These are phyloP conservation scores for Kregervanrija delftensis DNA, from an alignment of 805 yeast genomes.

Conservation along the genomic window DNA sequence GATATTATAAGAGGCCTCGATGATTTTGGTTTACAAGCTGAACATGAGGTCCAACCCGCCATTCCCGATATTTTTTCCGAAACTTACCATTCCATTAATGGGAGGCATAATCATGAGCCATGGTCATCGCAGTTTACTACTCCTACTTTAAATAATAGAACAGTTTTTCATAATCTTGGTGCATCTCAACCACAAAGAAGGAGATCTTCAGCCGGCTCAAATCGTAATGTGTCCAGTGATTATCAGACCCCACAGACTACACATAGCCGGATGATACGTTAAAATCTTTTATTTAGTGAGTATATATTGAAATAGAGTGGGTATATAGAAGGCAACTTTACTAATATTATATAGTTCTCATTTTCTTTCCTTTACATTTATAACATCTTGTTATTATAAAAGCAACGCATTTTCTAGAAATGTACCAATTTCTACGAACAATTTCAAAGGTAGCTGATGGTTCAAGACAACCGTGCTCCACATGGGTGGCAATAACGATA, in stretches of 20 bases:
- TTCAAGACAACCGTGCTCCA: slow-evolving; percentile 17
- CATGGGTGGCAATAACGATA: slow-evolving; percentile 25
- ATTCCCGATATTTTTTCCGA: no score
- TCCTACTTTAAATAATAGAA: slow-evolving; percentile 8
- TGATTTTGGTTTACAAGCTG: no score
- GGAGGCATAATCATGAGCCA: no score
- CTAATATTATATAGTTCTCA: no score
- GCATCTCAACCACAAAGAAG: slow-evolving; percentile 6
- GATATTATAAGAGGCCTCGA: no score
- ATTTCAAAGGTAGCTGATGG: slow-evolving; percentile 20
- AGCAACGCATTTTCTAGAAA: slow-evolving; percentile 22
- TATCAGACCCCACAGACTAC: slow-evolving; percentile 3
- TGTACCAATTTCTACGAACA: slow-evolving; percentile 25
- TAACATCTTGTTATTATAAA: slow-evolving; percentile 19
- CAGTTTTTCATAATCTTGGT: slow-evolving; percentile 2
- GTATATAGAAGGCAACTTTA: no score
- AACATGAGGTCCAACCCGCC: no score
- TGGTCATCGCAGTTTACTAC: slow-evolving; percentile 7
- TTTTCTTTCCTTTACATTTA: slow-evolving; percentile 10
- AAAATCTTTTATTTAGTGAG: no score
- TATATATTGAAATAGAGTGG: no score
- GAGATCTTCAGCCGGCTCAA: not conserved
- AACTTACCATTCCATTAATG: no score
- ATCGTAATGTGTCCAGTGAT: not conserved
- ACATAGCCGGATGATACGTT: no score